phyloP scores from a whole-genome alignment of 2,329 filamentous ascomycete species.

The Xylariales sp. region DNA sequence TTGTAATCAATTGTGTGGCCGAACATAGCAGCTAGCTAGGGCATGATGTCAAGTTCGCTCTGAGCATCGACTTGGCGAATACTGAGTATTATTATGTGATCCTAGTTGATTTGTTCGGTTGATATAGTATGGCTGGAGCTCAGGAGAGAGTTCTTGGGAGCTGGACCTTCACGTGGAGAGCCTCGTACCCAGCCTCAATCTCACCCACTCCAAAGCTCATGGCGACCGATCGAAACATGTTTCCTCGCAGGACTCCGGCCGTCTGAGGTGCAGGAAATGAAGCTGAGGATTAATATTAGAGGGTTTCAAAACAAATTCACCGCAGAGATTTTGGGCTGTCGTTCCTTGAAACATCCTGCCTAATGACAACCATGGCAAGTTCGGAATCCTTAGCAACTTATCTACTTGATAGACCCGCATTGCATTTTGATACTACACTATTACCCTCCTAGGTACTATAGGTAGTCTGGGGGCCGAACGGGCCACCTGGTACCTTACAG shows the following conservation, averaged over 20 bases:
- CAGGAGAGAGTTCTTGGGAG: neutral
- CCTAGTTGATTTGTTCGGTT: neutral
- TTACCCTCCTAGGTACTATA: no score
- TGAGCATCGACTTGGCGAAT: neutral
- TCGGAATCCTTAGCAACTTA: conserved; percentile 7
- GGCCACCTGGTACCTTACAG: neutral
- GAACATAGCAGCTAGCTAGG: neutral
- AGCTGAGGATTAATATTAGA: neutral
- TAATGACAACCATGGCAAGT: neutral
- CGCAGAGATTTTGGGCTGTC: neutral
- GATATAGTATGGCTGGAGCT: neutral
- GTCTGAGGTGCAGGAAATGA: conserved; percentile 6
- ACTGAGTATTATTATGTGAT: neutral
- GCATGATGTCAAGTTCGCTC: neutral
- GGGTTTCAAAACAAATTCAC: neutral
- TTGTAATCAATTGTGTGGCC: neutral
- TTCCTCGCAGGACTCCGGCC: neutral
- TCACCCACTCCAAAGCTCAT: neutral
- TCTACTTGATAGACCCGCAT: neutral
- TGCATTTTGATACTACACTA: conserved; percentile 1
- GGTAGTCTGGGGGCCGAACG: no score
- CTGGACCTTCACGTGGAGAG: neutral
- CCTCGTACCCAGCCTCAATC: no score
- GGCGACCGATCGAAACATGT: neutral
- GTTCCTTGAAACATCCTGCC: conserved; percentile 16